Evolutionary conservation across 2,329 filamentous ascomycete genomes (phyloP).

Genomic region (Sarocladium oryzae): DNA sequence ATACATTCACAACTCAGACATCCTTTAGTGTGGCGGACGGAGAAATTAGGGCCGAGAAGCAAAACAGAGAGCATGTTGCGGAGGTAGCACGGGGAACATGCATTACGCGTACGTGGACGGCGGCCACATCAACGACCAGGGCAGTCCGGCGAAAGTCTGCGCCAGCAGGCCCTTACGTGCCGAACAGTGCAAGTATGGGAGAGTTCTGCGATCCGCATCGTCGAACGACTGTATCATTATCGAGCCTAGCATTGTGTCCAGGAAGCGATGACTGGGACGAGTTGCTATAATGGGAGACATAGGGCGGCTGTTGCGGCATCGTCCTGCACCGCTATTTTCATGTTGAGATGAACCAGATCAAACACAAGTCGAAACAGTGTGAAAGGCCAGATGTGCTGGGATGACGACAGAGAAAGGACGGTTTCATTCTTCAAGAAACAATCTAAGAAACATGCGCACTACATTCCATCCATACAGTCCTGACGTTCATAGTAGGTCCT

Average conservation of each 20-base stretch:
- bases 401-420: background rate
- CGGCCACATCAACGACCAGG: background rate
- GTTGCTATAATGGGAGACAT: conserved; percentile 10
- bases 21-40: no score
- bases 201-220: background rate
- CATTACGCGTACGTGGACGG: background rate
- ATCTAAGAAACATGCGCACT: no score
- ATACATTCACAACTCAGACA: no score
- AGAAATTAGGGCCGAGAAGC: background rate
- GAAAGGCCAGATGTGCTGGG: background rate
- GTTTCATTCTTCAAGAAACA: background rate
- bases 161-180: background rate
- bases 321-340: background rate
- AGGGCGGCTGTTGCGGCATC: background rate
- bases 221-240: conserved; percentile 7
- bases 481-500: no score
- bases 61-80: background rate
- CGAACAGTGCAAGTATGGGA: background rate
- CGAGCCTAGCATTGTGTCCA: background rate
- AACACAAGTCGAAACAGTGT: background rate
- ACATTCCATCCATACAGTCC: background rate
- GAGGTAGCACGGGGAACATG: background rate
- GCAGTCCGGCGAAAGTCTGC: background rate
- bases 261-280: conserved; percentile 17
- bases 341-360: background rate